Evolutionary conservation across 2,329 filamentous ascomycete species (phyloP).

Genomic region (Huntiella bhutanensis): DNA sequence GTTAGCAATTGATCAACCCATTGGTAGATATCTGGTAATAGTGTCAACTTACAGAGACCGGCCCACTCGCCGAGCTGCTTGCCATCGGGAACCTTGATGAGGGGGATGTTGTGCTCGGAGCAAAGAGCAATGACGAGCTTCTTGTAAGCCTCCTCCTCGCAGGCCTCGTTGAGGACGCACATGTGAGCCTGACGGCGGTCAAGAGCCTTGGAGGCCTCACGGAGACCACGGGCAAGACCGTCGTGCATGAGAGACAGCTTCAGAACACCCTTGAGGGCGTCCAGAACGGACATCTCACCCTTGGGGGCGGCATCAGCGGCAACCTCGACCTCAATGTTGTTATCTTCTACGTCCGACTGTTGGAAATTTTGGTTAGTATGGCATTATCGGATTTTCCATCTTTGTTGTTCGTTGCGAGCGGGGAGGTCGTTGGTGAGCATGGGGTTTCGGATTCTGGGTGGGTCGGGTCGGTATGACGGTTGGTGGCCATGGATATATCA

Average conservation of each 20-base stretch:
- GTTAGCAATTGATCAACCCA: constrained; percentile 16
- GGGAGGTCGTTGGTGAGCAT: too few species aligned
- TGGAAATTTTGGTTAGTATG: constrained; percentile 1
- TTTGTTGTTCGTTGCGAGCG: too few species aligned
- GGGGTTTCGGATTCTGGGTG: too few species aligned
- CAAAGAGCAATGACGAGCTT: constrained; percentile 98
- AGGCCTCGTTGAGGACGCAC: constrained; percentile 99
- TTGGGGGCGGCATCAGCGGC: constrained; percentile 72
- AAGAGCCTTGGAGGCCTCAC: constrained; percentile 95
- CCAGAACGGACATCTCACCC: constrained; percentile 93
- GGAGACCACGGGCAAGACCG: constrained; percentile 92
- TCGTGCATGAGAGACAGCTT: constrained; percentile 99
- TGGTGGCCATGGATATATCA: too few species aligned
- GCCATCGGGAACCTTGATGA: constrained; percentile 99
- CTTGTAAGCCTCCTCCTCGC: constrained; percentile 99
- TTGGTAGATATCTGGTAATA: not conserved
- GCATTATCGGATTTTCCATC: not conserved
- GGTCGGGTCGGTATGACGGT: too few species aligned
- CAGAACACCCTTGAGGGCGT: constrained; percentile 96
- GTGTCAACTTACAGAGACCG: constrained; percentile 64
- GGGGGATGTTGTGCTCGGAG: constrained; percentile 98
- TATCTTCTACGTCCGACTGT: constrained; percentile 99
- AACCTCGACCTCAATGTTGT: constrained; percentile 88
- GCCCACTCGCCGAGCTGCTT: constrained; percentile 99
- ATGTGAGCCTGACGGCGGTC: constrained; percentile 98